Conservation (phyloP, 2,329 filamentous ascomycete genomes). For the Juglanconis juglandina region DNA sequence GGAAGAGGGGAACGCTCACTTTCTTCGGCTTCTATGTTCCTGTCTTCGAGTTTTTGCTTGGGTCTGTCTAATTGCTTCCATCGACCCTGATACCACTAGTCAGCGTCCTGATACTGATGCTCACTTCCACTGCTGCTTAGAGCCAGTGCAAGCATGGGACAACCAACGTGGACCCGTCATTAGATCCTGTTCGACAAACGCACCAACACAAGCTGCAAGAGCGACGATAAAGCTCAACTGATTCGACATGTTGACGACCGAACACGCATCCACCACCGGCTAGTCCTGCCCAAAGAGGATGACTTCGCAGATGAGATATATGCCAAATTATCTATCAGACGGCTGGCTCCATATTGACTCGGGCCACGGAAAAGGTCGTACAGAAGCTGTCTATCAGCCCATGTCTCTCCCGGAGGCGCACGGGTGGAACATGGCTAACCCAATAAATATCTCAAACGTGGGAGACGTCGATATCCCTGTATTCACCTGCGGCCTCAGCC, state of each 20-base stretch:
- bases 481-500: not conserved
- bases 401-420: conserved; percentile 11
- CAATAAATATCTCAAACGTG: conserved; percentile 13
- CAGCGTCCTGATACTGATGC: too few species aligned
- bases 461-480: conserved; percentile 6
- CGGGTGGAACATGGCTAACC: conserved; percentile 7
- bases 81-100: conserved; percentile 36
- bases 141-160: too few species aligned
- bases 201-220: conserved; percentile 30
- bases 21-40: conserved; percentile 45
- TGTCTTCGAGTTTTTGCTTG: conserved; percentile 43
- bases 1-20: conserved; percentile 17
- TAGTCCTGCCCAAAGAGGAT: not conserved
- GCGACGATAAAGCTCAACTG: conserved; percentile 34
- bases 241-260: conserved; percentile 6
- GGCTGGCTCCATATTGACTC: conserved; percentile 8
- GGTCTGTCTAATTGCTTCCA: conserved; percentile 44
- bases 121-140: too few species aligned
- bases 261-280: not conserved
- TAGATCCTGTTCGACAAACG: not conserved
- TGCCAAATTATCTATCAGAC: not conserved
- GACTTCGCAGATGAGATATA: conserved; percentile 10
- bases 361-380: conserved; percentile 3
- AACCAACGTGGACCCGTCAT: too few species aligned
- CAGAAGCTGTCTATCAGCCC: conserved; percentile 10